A percentile compares a stretch with the other conserved stretches of the same genome.
These are phyloP conservation scores for barley (Hordeum vulgare) DNA, from an alignment of 176 grass and related monocot species.

Conservation along the genomic window MorexV3_pseudomolecules_assembly NC_058523.1:538541463-538541962, in stretches of 20 bases:
- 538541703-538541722: conserved; percentile 58
- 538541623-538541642: conserved; percentile 57
- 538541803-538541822: not conserved
- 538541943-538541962: too few species aligned
- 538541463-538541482: too few species aligned
- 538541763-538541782: not conserved
- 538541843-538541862: too few species aligned
- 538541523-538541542: too few species aligned
- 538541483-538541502: too few species aligned
- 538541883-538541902: too few species aligned
- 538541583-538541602: conserved; percentile 44
- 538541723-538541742: not conserved
- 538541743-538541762: not conserved
- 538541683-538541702: conserved; percentile 70
- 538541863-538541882: too few species aligned
- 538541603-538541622: conserved; percentile 55
- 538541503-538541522: too few species aligned
- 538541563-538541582: not conserved
- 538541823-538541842: not conserved
- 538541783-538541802: not conserved
- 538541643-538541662: conserved; percentile 84
- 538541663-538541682: conserved; percentile 59
- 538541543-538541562: not conserved
- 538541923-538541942: too few species aligned
- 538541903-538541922: too few species aligned